Conservation (phyloP, 2,329 filamentous ascomycete species). For the Aureobasidium lini region DNA sequence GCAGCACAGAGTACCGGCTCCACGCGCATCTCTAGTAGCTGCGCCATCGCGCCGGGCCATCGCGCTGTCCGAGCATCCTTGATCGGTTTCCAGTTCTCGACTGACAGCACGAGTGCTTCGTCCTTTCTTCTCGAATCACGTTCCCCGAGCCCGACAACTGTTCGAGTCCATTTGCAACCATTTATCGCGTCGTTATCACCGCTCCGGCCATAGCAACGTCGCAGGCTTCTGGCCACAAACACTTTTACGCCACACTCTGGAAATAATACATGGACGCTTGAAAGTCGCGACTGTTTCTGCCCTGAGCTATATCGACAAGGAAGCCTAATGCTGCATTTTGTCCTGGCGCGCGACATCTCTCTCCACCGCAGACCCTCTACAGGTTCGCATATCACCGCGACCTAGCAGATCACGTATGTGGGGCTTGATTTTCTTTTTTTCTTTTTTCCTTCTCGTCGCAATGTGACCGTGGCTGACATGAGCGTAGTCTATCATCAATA, state of each 20-base stretch:
- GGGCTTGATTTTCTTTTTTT: background rate
- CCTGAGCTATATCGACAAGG: background rate
- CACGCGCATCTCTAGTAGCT: slow-evolving; percentile 6
- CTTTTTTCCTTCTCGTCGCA: background rate
- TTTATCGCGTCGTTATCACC: background rate
- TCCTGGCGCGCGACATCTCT: background rate
- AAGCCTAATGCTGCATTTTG: background rate
- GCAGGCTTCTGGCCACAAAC: background rate
- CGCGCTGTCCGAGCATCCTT: slow-evolving; percentile 12
- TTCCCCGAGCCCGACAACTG: background rate
- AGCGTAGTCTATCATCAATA: slow-evolving; percentile 12
- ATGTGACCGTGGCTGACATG: background rate
- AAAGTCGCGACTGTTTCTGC: background rate
- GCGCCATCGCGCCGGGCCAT: slow-evolving; percentile 14
- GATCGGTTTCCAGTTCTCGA: background rate
- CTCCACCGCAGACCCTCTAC: background rate
- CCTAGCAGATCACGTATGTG: background rate
- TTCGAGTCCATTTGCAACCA: background rate
- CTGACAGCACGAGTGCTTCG: background rate
- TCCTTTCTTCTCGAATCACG: background rate
- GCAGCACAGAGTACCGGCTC: slow-evolving; percentile 6
- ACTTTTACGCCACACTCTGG: slow-evolving; percentile 8
- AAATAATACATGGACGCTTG: background rate
- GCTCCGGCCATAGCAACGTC: background rate
- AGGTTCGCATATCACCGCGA: background rate